Conservation (phyloP, 116 monocot species). For the Dioscorea cayenensis region DNA sequence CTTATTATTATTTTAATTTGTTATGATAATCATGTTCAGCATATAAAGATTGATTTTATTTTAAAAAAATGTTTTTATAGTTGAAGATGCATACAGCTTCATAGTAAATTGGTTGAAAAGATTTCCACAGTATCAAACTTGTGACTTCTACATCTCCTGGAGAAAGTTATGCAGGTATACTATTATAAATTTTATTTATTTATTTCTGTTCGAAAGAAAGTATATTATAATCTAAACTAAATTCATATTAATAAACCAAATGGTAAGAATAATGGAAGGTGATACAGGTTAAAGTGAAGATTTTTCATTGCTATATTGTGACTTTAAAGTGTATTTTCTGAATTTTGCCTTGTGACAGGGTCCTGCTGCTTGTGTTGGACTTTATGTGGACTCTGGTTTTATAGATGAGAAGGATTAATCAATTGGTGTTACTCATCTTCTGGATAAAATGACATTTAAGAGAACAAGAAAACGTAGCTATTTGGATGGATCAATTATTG, state of each 20-base stretch:
- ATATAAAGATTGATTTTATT: neutral
- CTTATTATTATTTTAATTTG: neutral
- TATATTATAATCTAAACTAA: no score
- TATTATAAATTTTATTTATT: neutral
- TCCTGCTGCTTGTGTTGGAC: conserved; percentile 65
- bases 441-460: conserved; percentile 71
- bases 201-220: neutral
- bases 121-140: conserved; percentile 61
- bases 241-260: no score
- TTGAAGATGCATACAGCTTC: conserved; percentile 77
- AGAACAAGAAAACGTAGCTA: conserved; percentile 53
- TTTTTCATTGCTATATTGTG: neutral
- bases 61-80: conserved; percentile 14
- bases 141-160: conserved; percentile 76
- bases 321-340: neutral
- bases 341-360: conserved; percentile 31
- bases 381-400: conserved; percentile 78
- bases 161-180: conserved; percentile 81
- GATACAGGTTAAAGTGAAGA: neutral
- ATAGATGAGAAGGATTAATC: conserved; percentile 47
- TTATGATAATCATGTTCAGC: neutral
- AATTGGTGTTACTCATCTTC: conserved; percentile 47
- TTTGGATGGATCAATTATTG: conserved; percentile 20
- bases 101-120: conserved; percentile 70
- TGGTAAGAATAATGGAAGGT: neutral